These are phyloP conservation scores for Clarireedia monteithiana DNA, from an alignment of 2,329 filamentous ascomycete species.

Conservation along the genomic window DNA sequence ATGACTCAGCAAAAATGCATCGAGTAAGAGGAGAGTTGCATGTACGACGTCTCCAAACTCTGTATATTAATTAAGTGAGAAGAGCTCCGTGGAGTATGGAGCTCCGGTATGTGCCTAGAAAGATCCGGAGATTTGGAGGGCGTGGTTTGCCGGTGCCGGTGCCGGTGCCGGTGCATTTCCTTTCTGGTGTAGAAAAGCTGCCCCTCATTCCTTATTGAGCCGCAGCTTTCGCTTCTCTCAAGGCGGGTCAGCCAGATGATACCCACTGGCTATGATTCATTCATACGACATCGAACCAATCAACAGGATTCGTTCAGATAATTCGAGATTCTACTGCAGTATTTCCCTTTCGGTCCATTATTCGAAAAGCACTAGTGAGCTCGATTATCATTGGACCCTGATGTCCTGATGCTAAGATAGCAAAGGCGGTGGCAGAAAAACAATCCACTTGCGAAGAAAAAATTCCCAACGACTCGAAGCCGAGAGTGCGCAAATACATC, in stretches of 20 bases:
- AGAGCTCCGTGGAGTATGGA: background rate
- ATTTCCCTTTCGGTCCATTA: background rate
- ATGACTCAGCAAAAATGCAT: no score
- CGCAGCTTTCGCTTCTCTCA: no score
- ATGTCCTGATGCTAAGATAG: background rate
- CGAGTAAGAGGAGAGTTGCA: no score
- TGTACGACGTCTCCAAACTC: no score
- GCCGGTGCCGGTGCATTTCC: background rate
- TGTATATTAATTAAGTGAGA: background rate
- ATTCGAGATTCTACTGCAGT: no score
- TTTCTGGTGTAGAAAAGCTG: background rate
- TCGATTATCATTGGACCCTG: background rate
- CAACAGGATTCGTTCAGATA: no score
- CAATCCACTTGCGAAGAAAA: background rate
- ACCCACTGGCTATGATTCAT: no score
- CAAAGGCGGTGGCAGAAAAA: background rate
- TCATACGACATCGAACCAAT: no score
- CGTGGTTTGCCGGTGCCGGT: background rate
- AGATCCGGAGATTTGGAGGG: background rate
- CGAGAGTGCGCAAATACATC: background rate
- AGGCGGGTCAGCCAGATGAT: no score
- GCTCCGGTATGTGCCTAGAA: background rate
- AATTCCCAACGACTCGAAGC: background rate
- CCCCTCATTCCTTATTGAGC: background rate
- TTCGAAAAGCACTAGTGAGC: background rate